Evolutionary conservation across 169 alveolate genomes (phyloP).

Genomic region (Amoebophrya sp.): DNA sequence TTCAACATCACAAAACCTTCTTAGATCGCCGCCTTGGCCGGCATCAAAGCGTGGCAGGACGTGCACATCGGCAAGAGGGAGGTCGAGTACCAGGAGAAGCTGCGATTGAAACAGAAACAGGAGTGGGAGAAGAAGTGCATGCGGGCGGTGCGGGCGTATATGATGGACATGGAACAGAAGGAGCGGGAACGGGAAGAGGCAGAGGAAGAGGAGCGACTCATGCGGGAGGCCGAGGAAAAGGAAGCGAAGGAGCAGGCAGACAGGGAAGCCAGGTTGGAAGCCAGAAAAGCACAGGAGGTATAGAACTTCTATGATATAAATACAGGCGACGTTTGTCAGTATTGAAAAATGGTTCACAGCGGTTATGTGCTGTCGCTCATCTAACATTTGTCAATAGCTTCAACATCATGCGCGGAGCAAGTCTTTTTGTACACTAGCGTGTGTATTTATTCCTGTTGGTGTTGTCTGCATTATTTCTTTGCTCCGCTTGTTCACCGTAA

Average conservation of each 20-base stretch:
- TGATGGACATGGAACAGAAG: neutral
- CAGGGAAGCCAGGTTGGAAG: neutral
- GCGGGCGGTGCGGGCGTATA: neutral
- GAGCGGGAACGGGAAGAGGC: neutral
- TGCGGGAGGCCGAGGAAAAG: neutral
- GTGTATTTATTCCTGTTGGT: no score
- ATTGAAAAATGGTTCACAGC: no score
- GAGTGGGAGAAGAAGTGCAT: neutral
- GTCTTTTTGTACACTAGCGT: no score
- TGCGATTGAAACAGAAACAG: neutral
- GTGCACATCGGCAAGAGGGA: neutral
- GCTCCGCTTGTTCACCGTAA: no score
- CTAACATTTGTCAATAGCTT: no score
- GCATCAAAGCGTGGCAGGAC: neutral
- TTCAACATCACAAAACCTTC: neutral
- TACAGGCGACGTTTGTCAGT: no score
- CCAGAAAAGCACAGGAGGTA: no score
- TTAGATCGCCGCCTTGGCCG: neutral
- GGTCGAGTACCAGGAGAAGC: neutral
- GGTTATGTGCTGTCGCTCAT: no score
- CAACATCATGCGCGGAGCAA: no score
- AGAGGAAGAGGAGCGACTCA: neutral
- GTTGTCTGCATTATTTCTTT: no score
- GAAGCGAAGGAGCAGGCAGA: neutral
- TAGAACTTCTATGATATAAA: no score